phyloP scores from a whole-genome alignment of 805 yeast species.

The Teunomyces atbi region DNA sequence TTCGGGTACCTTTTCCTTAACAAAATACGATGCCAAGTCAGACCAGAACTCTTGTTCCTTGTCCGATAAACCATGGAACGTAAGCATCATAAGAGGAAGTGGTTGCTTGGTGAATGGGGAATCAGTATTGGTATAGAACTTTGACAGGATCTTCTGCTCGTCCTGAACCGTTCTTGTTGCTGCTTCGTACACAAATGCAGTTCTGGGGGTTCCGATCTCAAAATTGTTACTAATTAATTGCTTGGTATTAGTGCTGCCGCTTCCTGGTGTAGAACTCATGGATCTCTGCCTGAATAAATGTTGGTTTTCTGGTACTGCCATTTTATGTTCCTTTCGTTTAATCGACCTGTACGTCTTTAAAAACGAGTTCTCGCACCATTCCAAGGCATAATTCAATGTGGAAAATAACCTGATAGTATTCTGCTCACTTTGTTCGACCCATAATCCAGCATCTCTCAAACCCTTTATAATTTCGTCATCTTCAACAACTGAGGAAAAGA shows the following conservation, averaged over 20 bases:
- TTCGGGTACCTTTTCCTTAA: conserved; percentile 45
- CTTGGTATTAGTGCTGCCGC: conserved; percentile 9
- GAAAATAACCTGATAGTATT: conserved; percentile 60
- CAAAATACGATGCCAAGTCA: conserved; percentile 52
- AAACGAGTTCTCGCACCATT: conserved; percentile 95
- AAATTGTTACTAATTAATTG: conserved; percentile 16
- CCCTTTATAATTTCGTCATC: conserved; percentile 67
- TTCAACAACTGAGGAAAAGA: conserved; percentile 74
- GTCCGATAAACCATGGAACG: conserved; percentile 58
- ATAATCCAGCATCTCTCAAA: conserved; percentile 78
- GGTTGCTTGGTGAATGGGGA: conserved; percentile 49
- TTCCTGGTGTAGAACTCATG: conserved; percentile 4
- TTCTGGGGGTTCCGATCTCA: conserved; percentile 51
- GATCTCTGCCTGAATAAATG: conserved; percentile 8
- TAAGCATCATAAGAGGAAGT: conserved; percentile 59
- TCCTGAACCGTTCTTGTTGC: conserved; percentile 46
- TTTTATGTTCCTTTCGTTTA: conserved; percentile 17
- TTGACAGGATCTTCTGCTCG: conserved; percentile 42
- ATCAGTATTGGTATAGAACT: conserved; percentile 46
- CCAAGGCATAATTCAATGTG: conserved; percentile 82
- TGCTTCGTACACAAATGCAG: conserved; percentile 51
- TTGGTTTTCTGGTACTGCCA: conserved; percentile 10
- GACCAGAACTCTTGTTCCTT: conserved; percentile 59
- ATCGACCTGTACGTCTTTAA: conserved; percentile 55
- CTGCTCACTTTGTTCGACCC: conserved; percentile 42